Percentiles rank a stretch among this genome's conserved stretches.
Conservation (phyloP, 441 rosid genomes). For the Gossypium davidsonii region DNA sequence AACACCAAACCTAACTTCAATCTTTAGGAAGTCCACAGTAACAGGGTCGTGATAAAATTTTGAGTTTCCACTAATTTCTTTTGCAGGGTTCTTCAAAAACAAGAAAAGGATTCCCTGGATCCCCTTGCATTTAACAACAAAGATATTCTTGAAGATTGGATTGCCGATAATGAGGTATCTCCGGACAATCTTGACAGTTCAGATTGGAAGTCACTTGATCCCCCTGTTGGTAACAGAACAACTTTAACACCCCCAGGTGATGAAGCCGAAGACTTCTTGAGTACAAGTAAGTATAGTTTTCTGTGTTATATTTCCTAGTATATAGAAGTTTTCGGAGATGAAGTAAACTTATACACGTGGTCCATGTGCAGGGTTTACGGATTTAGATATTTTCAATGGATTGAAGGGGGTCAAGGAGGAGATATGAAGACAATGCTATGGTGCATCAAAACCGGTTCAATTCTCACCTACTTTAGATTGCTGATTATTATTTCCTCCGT, state of each 20-base stretch:
- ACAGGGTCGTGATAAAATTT: background rate
- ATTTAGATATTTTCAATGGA: slow-evolving; percentile 58
- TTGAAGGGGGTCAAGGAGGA: slow-evolving; percentile 36
- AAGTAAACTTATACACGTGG: background rate
- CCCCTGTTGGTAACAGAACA: slow-evolving; percentile 29
- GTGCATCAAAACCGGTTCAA: background rate
- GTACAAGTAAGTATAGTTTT: slow-evolving; percentile 41
- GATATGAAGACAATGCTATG: slow-evolving; percentile 15
- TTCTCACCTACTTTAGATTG: background rate
- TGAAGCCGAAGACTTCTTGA: slow-evolving; percentile 50
- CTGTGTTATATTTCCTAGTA: background rate
- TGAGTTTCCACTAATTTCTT: slow-evolving; percentile 7
- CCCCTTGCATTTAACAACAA: slow-evolving; percentile 44
- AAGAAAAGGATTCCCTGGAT: slow-evolving; percentile 39
- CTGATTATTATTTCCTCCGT: background rate
- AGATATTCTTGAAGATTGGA: slow-evolving; percentile 65
- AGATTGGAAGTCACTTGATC: slow-evolving; percentile 74
- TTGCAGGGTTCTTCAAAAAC: slow-evolving; percentile 29
- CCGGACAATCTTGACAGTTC: slow-evolving; percentile 45
- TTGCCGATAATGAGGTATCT: slow-evolving; percentile 38
- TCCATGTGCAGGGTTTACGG: slow-evolving; percentile 59
- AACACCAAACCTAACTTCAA: background rate
- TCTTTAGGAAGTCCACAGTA: background rate
- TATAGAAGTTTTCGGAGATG: background rate
- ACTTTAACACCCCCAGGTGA: slow-evolving; percentile 36